phyloP scores from a whole-genome alignment of 202 grass and related monocot genomes.

The Saccharum hybrid region DNA sequence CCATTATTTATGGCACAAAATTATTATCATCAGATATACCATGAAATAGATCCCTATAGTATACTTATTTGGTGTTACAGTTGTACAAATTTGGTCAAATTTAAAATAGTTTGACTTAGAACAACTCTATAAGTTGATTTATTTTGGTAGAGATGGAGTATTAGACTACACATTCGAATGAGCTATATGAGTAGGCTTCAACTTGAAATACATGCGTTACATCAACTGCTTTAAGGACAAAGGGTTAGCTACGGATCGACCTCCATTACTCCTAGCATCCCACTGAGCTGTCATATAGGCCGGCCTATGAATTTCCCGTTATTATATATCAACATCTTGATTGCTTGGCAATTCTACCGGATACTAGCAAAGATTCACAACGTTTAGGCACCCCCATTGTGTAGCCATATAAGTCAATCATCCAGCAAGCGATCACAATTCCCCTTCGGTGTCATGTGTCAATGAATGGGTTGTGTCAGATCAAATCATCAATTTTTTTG shows the following conservation, averaged over 20 bases:
- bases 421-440: background rate
- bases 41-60: too few relatives aligned
- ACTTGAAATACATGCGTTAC: background rate
- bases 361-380: conserved; percentile 26
- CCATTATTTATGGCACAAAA: too few relatives aligned
- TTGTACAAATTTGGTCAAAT: too few relatives aligned
- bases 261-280: background rate
- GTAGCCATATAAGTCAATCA: conserved; percentile 13
- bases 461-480: too few relatives aligned
- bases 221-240: background rate
- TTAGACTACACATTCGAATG: background rate
- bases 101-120: too few relatives aligned
- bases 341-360: background rate
- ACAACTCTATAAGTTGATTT: too few relatives aligned
- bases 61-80: too few relatives aligned
- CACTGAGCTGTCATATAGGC: conserved; percentile 23
- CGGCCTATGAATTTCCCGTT: background rate
- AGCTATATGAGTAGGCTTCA: background rate
- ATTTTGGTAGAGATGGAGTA: too few relatives aligned
- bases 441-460: too few relatives aligned
- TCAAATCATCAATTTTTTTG: too few relatives aligned
- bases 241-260: background rate
- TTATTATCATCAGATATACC: too few relatives aligned
- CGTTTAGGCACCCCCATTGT: background rate
- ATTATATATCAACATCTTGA: background rate